Base-by-base conservation (phyloP, 1,284 basidiomycete genomes). In the Microbotryum scabiosae region DNA sequence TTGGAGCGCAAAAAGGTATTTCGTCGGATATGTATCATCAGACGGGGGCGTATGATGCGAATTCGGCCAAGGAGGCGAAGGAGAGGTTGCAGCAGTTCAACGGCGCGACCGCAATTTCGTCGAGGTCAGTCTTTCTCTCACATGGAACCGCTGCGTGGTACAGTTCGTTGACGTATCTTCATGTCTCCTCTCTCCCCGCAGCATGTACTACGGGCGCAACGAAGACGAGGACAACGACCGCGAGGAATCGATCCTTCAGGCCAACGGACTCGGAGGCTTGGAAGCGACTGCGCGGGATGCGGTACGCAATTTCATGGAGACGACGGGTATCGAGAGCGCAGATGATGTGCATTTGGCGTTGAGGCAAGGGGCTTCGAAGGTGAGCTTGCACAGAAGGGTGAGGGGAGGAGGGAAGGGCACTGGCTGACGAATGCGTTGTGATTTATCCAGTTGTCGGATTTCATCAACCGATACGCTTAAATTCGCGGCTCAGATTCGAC, bases 11-110 rank as follows among this genome's bases (percentile, higher is more conserved):
- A 74, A 98, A 97, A 78, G 89, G 82, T 54, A 97, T 99, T 74
- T 96, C 91, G 5, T 94, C 90, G 2, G 96, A 98, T 74, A 92
- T 94, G 87, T 97, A 90, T 81, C 97, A 97, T 76, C 89, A 87
- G 45, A 83, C 94, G 32, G 88, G 88, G 57, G 76, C 84, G 21
- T 97, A 97, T 76, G 94, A 98, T 74, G 83, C 90, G 1, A 73
- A 77, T 49, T 80, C 84, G 5, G 74, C 82, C 41, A 76, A 79
- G 47, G 91, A 97, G 76, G 90, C 92, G 2, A 87, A 91, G 73
- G 77, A 81, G 23, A 84, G 94, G 10, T 78, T 97, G 51, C 83
- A 86, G 69, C 79, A 84, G 52, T 98, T 99, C 83, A 83, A 86
- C 70, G 93, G 93, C 20, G 90, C 94, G 26, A 89, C 88, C 0